Conservation (phyloP, 257 asterid species). For the Paraleonurus japonicus region DNA sequence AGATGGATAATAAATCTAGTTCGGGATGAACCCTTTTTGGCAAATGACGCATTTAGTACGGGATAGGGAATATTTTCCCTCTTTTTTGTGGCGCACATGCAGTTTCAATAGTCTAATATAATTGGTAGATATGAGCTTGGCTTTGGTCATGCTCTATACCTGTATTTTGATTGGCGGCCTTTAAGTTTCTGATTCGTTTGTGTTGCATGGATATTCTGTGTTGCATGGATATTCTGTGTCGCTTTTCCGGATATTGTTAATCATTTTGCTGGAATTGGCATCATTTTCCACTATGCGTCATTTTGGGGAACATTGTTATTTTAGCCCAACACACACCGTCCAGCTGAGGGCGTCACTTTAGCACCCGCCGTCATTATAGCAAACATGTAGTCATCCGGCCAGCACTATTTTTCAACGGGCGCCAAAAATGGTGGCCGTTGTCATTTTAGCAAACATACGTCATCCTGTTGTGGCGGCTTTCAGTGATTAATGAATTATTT, state of each 20-base stretch:
- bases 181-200: no score
- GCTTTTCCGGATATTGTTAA: not conserved
- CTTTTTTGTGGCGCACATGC: not conserved
- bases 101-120: not conserved
- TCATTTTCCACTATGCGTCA: not conserved
- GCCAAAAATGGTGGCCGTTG: not conserved
- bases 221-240: not conserved
- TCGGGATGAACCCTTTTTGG: no score
- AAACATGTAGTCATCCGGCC: not conserved
- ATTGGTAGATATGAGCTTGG: not conserved
- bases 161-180: not conserved
- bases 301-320: not conserved
- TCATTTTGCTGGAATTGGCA: slow-evolving; percentile 3
- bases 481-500: not conserved
- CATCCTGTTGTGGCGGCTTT: not conserved
- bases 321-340: not conserved
- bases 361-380: not conserved
- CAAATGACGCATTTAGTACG: no score
- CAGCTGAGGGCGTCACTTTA: no score
- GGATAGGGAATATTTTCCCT: no score
- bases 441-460: not conserved
- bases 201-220: not conserved
- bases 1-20: no score
- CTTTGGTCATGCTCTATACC: not conserved
- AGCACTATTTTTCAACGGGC: not conserved